Conservation (phyloP, 176 grass and related monocot genomes). For the Zizania latifolia region DNA sequence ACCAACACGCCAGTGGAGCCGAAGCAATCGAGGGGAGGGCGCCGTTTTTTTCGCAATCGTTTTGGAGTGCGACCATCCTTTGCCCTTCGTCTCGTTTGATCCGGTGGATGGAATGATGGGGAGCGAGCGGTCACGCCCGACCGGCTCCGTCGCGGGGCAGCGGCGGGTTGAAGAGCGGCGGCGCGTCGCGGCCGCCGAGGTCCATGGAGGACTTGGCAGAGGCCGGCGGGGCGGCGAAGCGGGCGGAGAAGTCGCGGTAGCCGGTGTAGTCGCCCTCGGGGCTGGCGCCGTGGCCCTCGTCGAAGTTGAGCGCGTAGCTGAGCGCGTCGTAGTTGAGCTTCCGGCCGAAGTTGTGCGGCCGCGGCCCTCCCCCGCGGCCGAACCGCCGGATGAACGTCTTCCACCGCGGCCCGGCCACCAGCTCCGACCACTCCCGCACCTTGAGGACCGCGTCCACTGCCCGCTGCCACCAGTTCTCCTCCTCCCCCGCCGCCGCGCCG, state of each 20-base stretch:
- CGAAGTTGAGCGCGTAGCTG: slow-evolving; percentile 96
- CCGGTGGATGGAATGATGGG: not conserved
- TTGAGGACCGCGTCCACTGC: slow-evolving; percentile 50
- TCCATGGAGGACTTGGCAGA: slow-evolving; percentile 73
- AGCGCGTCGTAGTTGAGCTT: slow-evolving; percentile 75
- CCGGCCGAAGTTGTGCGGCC: slow-evolving; percentile 26
- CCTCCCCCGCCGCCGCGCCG: not conserved
- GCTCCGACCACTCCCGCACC: slow-evolving; percentile 94
- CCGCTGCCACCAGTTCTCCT: slow-evolving; percentile 40
- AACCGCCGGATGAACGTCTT: slow-evolving; percentile 97
- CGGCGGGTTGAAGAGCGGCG: slow-evolving; percentile 41
- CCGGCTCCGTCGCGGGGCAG: not conserved
- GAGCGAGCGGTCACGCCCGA: slow-evolving; percentile 3
- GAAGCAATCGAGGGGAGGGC: slow-evolving; percentile 16
- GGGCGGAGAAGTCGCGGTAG: slow-evolving; percentile 82
- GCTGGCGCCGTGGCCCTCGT: slow-evolving; percentile 72
- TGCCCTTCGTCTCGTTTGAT: not conserved
- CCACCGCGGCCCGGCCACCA: slow-evolving; percentile 80
- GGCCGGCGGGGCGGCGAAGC: slow-evolving; percentile 55
- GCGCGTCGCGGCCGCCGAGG: slow-evolving; percentile 62
- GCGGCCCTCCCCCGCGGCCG: slow-evolving; percentile 43
- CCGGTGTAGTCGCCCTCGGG: slow-evolving; percentile 53
- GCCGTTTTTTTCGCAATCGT: not conserved
- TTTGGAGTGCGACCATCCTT: not conserved
- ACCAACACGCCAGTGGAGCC: not conserved